Base-by-base conservation (phyloP, 306 rosid genomes). In the Cucurbita argyrosperma region DNA sequence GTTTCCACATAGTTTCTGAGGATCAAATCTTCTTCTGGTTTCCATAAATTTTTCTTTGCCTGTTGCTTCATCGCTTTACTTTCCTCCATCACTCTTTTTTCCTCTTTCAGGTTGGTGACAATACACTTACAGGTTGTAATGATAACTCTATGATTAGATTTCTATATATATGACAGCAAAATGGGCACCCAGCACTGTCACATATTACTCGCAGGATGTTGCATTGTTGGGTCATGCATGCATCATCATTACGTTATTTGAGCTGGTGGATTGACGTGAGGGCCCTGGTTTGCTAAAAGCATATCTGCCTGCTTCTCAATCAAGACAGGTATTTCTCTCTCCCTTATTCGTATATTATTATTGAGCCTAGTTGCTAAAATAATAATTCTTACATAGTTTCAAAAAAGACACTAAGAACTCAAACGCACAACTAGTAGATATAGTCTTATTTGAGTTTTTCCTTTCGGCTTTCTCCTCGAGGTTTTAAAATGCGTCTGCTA, bases 1-100 rank as follows among this genome's bases (percentile, higher is more conserved):
- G 89, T 74, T 80, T 88, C 90, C 67, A 88, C 80, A 56, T 86
- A 86, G 23, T 74, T 78, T 72, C 80, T 86, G 42, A 86, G 84
- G 61, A 84, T 76, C 79, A 86, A 39, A 69, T 88, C 90, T 82
- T 88, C 94, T 64, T 86, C 94, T 62, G 89, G 87, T 83, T 80
- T 86, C 94, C 94, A 88, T 69, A 84, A 51, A 54, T 84, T 85
- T 76, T 88, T 88, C 80, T 76, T 86, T 4, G 79, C 79, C 52
- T 79, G 87, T 58, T 80, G 72, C 77, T 75, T 83, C 78, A 43
- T 80, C 56, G 45, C 80, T 39, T 78, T 74, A 63, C 76, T 72
- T 77, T 81, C 71, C 51, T 64, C 85, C 91, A 87, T 87, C 46
- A 21, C 47, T 19, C 43, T 68, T 14, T 30, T 69, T 45, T 5